Evolutionary conservation across 441 rosid species (phyloP), one percentile per base, ranked within the genome.

Genomic region (Viola pubescens): DNA sequence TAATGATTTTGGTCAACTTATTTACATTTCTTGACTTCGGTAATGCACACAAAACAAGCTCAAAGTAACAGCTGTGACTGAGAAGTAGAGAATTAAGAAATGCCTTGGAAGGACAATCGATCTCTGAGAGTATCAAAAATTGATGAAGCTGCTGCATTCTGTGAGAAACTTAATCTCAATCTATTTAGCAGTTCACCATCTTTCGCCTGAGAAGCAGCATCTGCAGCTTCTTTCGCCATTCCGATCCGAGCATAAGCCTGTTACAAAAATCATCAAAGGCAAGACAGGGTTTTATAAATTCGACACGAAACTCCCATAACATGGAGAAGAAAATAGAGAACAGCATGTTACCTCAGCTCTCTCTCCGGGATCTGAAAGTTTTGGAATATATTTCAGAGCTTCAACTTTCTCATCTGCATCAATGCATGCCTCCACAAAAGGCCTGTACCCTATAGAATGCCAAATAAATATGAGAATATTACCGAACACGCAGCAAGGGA

Each of bases 181-280:
- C 96, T 79, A 47, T 89, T 96, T 14, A 94, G 85, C 79, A 94
- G 78, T 73, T 90, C 99, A 3, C 96, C 96, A 65, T 94, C 98
- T 72, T 90, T 88, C 48, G 96, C 94, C 68, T 88, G 99, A 57
- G 96, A 86, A 9, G 99, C 99, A 62, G 91, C 91, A 71, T 90
- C 97, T 7, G 96, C 99, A 16, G 99, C 99, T 79, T 94, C 99
- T 76, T 94, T 90, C 3, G 96, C 97, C 97, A 90, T 90, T 62
- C 95, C 99, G 55, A 94, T 83, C 67, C 89, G 86, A 66, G 97
- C 96, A 71, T 80, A 94, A 41, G 95, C 87, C 99, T 94, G 75
- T 53, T 3, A 59, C 12, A 54, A 12, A 7, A 9, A 4, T 8
- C 11, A 44, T 10, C 6, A 47, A 19, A 57, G 8, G 63, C 6